Conservation (phyloP, 176 grass and related monocot genomes). For the Phyllostachys edulis region DNA sequence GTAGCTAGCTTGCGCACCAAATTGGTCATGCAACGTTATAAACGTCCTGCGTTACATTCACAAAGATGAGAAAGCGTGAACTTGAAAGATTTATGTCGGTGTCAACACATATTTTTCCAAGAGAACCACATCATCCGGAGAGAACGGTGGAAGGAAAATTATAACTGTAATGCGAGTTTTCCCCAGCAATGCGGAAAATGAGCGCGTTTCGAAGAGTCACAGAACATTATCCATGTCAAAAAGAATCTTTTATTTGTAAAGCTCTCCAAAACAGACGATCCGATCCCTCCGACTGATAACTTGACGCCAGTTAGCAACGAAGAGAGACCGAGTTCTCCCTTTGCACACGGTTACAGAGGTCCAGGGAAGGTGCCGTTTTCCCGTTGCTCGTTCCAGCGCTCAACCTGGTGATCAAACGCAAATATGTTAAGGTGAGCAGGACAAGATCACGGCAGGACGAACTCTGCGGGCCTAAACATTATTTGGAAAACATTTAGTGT, state of each 20-base stretch:
- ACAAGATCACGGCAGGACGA: background rate
- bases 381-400: constrained; percentile 93
- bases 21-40: background rate
- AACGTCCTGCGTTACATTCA: background rate
- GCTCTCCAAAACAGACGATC: constrained; percentile 21
- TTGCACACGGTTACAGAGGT: constrained; percentile 44
- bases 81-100: background rate
- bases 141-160: background rate
- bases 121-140: background rate
- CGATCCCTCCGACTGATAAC: background rate
- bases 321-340: background rate
- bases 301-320: constrained; percentile 28
- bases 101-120: background rate
- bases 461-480: background rate
- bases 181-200: background rate
- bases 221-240: constrained; percentile 13
- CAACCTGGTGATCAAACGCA: constrained; percentile 55
- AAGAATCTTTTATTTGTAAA: constrained; percentile 28
- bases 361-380: constrained; percentile 93
- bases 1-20: background rate
- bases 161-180: background rate
- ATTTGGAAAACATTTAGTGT: background rate
- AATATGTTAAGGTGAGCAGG: background rate
- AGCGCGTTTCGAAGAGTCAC: background rate
- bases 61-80: background rate